Evolutionary conservation across 1,139 yeast species (phyloP).

Genomic region (Zygosaccharomyces sapae): DNA sequence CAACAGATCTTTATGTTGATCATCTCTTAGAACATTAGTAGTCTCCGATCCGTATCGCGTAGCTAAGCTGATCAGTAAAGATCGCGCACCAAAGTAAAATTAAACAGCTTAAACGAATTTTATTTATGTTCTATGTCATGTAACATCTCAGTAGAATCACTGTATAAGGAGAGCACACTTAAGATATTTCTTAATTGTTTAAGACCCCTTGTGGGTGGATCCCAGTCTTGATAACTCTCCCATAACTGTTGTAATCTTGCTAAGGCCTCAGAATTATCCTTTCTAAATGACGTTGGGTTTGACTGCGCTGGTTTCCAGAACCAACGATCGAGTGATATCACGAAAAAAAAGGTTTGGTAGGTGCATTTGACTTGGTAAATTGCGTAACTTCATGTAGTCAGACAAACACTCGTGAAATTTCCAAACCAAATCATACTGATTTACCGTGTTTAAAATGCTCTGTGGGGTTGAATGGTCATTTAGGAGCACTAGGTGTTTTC

Average conservation of each 20-base stretch:
- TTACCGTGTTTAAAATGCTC: slow-evolving; percentile 30
- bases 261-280: slow-evolving; percentile 26
- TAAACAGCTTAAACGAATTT: neutral
- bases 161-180: slow-evolving; percentile 32
- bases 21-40: neutral
- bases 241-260: slow-evolving; percentile 27
- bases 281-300: slow-evolving; percentile 19
- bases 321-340: slow-evolving; percentile 20
- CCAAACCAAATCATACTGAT: slow-evolving; percentile 38
- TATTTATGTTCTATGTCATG: slow-evolving; percentile 23
- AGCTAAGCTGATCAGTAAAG: neutral
- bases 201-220: slow-evolving; percentile 35
- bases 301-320: slow-evolving; percentile 17
- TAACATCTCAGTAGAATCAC: slow-evolving; percentile 22
- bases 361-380: slow-evolving; percentile 26
- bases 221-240: slow-evolving; percentile 31
- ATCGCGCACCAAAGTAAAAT: neutral
- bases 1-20: neutral
- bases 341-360: slow-evolving; percentile 19
- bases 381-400: slow-evolving; percentile 27
- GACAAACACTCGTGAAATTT: slow-evolving; percentile 35
- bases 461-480: slow-evolving; percentile 23
- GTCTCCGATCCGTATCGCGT: neutral
- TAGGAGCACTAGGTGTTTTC: slow-evolving; percentile 22
- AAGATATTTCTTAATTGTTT: slow-evolving; percentile 30